Percentiles rank a stretch among this genome's conserved stretches.
These are phyloP conservation scores for Nitzschia putrida DNA, from an alignment of 108 stramenopile genomes.

Conservation along the genomic window DNA sequence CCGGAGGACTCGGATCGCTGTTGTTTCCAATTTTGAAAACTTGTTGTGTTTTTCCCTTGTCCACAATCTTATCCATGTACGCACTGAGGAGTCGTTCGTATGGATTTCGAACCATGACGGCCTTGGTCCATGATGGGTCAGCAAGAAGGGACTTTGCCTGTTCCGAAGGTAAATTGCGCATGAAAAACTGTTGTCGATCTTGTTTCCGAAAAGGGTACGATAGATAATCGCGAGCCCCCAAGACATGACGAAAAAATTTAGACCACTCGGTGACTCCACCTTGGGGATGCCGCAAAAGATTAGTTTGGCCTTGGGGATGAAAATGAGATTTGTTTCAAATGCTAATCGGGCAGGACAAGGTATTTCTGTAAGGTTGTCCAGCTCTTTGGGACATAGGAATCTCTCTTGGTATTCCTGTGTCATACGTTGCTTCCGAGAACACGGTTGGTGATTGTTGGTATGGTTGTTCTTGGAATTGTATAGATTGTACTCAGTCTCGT, in stretches of 20 bases:
- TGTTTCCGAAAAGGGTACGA: constrained; percentile 48
- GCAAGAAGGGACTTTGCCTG: constrained; percentile 31
- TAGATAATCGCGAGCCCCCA: constrained; percentile 54
- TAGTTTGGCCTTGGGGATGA: constrained; percentile 49
- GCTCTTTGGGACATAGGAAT: not conserved
- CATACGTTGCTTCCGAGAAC: no score
- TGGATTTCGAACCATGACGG: constrained; percentile 54
- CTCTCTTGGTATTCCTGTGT: not conserved
- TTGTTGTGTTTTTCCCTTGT: not conserved
- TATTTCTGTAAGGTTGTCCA: not conserved
- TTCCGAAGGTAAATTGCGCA: constrained; percentile 22
- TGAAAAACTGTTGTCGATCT: constrained; percentile 33
- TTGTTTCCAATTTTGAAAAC: constrained; percentile 6
- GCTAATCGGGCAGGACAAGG: constrained; percentile 12
- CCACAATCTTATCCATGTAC: constrained; percentile 38
- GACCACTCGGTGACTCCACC: constrained; percentile 51
- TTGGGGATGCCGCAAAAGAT: constrained; percentile 58
- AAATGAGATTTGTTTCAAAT: constrained; percentile 2
- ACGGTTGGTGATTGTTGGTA: not conserved
- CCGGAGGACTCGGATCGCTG: not conserved
- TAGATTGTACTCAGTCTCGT: not conserved
- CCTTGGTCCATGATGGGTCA: constrained; percentile 42
- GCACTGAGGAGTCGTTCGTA: constrained; percentile 44
- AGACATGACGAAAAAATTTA: constrained; percentile 40
- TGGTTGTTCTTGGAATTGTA: not conserved